These are phyloP conservation scores for Thalia dealbata DNA, from an alignment of 176 grass and related monocot genomes.

Conservation along the genomic window DNA sequence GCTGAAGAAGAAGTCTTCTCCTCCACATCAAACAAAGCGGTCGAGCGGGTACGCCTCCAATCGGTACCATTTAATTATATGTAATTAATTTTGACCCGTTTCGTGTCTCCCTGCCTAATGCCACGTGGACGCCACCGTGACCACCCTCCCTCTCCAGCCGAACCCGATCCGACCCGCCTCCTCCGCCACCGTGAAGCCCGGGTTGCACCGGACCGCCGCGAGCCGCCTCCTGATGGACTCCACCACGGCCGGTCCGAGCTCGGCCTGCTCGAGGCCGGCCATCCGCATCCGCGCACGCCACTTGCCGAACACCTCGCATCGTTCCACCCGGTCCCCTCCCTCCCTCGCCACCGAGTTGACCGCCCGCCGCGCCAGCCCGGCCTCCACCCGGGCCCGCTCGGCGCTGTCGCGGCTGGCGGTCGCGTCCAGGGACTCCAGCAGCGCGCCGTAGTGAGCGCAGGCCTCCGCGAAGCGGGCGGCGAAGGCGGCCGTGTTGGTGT, in stretches of 20 bases:
- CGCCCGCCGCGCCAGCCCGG: background rate
- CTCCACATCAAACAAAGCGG: background rate
- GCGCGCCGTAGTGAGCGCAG: conserved; percentile 50
- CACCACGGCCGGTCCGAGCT: background rate
- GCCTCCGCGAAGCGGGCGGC: conserved; percentile 56
- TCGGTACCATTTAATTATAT: too few relatives aligned
- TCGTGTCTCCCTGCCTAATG: conserved; percentile 22
- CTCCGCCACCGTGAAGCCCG: conserved; percentile 4
- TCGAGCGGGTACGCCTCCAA: background rate
- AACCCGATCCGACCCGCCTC: conserved; percentile 32
- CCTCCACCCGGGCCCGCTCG: conserved; percentile 18
- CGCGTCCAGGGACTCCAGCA: conserved; percentile 64
- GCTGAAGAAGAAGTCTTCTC: background rate
- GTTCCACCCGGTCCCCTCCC: conserved; percentile 7
- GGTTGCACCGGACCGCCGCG: background rate
- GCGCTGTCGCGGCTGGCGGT: conserved; percentile 22
- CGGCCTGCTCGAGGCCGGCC: conserved; percentile 4
- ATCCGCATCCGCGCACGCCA: conserved; percentile 22
- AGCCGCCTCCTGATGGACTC: conserved; percentile 1
- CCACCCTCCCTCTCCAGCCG: conserved; percentile 51
- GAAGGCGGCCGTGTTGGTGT: conserved; percentile 77
- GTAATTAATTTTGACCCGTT: background rate
- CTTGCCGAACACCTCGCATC: conserved; percentile 24
- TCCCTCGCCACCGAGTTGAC: conserved; percentile 14
- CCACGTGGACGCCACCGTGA: conserved; percentile 78